phyloP scores from a whole-genome alignment of 1,139 yeast species.

The Hansenula sp. region DNA sequence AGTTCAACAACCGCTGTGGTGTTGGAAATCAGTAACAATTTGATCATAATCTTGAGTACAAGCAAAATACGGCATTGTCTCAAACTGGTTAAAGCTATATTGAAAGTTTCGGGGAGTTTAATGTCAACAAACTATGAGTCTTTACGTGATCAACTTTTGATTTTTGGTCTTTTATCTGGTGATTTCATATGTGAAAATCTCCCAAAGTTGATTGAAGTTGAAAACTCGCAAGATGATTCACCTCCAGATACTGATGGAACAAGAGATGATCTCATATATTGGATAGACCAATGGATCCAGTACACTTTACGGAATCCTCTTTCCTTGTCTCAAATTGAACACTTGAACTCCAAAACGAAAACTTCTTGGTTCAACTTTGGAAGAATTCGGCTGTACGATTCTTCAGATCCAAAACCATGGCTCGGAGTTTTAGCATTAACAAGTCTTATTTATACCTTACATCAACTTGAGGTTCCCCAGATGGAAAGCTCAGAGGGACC shows the following conservation, averaged over 20 bases:
- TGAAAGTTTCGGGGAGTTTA: conserved; percentile 9
- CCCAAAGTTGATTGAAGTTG: conserved; percentile 2
- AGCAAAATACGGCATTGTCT: conserved; percentile 11
- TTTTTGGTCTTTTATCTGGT: conserved; percentile 17
- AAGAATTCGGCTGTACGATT: conserved; percentile 5
- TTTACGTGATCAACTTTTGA: conserved; percentile 19
- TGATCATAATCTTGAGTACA: conserved; percentile 9
- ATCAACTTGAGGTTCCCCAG: conserved; percentile 1
- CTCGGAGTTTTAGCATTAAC: conserved; percentile 5
- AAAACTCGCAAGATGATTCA: conserved; percentile 2
- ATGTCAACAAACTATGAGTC: conserved; percentile 17
- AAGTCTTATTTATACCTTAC: conserved; percentile 8
- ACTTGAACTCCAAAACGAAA: conserved; percentile 2
- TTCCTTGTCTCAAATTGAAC: conserved; percentile 8
- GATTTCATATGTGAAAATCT: conserved; percentile 14
- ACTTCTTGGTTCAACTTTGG: conserved; percentile 14
- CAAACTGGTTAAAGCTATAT: conserved; percentile 13
- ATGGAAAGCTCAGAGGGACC: not conserved
- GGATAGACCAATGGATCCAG: conserved; percentile 10
- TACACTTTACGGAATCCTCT: conserved; percentile 3
- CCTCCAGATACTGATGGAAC: conserved; percentile 4
- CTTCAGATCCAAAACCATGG: conserved; percentile 10
- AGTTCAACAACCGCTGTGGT: conserved; percentile 12
- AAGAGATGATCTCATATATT: conserved; percentile 8
- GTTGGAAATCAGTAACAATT: conserved; percentile 16